Conservation (phyloP, 2,329 filamentous ascomycete genomes). For the Diatrype stigma region DNA sequence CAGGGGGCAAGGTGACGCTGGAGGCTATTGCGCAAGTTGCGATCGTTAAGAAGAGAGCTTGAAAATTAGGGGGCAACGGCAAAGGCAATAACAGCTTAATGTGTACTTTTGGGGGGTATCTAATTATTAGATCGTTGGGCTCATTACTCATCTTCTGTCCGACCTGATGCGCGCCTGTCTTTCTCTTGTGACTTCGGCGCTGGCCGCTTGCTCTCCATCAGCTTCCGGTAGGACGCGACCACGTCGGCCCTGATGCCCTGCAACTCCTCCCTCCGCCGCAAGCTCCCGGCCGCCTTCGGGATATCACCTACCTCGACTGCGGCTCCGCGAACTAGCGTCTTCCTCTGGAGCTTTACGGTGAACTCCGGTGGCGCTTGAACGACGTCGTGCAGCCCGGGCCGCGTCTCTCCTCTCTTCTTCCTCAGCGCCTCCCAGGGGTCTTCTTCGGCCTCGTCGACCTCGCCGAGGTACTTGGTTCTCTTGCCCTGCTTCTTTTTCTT, state of each 20-base stretch:
- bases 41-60: conserved; percentile 5
- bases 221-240: conserved; percentile 67
- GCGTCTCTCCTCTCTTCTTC: conserved; percentile 56
- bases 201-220: conserved; percentile 53
- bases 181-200: conserved; percentile 10
- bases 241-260: conserved; percentile 64
- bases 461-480: conserved; percentile 33
- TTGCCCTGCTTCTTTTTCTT: conserved; percentile 42
- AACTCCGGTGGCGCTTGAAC: conserved; percentile 74
- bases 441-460: conserved; percentile 49
- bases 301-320: conserved; percentile 65
- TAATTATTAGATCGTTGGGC: no score
- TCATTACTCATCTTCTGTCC: no score
- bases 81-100: no score
- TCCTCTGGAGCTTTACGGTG: conserved; percentile 57
- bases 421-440: conserved; percentile 78
- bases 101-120: no score
- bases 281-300: conserved; percentile 64
- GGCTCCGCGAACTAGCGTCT: conserved; percentile 61
- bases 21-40: conserved; percentile 9
- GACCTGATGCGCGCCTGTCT: no score
- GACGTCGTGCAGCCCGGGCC: conserved; percentile 52
- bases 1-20: background rate
- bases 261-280: conserved; percentile 69
- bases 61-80: no score